Evolutionary conservation across 2,329 filamentous ascomycete genomes (phyloP).

Genomic region (Fusarium pseudograminearum): DNA sequence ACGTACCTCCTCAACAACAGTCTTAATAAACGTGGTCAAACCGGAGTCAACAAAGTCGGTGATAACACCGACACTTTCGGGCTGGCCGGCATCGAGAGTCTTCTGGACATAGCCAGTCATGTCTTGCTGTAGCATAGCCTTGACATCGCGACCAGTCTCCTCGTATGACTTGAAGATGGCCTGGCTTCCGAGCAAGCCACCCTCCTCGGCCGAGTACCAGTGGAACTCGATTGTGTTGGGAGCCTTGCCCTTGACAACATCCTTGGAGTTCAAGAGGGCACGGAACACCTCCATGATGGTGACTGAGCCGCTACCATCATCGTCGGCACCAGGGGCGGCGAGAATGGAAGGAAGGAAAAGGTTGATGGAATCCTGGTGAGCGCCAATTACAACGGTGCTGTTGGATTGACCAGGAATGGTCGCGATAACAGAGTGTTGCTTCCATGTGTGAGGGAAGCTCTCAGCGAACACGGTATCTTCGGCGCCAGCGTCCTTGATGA

Average conservation of each 20-base stretch:
- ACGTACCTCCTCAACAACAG: slow-evolving; percentile 73
- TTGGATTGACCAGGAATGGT: slow-evolving; percentile 88
- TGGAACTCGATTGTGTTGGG: slow-evolving; percentile 95
- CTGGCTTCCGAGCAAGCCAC: slow-evolving; percentile 86
- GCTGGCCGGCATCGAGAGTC: slow-evolving; percentile 83
- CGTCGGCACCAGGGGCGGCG: slow-evolving; percentile 91
- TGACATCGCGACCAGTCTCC: slow-evolving; percentile 78
- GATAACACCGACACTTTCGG: slow-evolving; percentile 91
- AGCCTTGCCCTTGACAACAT: slow-evolving; percentile 76
- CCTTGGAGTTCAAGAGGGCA: slow-evolving; percentile 78
- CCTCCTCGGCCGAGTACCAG: slow-evolving; percentile 94
- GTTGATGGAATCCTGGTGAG: slow-evolving; percentile 96
- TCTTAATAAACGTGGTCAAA: slow-evolving; percentile 91
- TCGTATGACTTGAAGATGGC: slow-evolving; percentile 89
- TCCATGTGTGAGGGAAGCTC: slow-evolving; percentile 86
- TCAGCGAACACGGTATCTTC: slow-evolving; percentile 75
- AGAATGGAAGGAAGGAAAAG: slow-evolving; percentile 87
- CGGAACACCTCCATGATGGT: slow-evolving; percentile 94
- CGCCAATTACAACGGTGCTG: slow-evolving; percentile 88
- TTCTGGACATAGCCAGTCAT: slow-evolving; percentile 93
- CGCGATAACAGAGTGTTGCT: slow-evolving; percentile 90
- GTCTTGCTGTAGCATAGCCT: slow-evolving; percentile 98
- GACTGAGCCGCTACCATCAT: slow-evolving; percentile 92
- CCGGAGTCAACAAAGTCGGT: slow-evolving; percentile 88
- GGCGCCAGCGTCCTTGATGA: slow-evolving; percentile 78